A percentile compares a stretch with the other conserved stretches of the same genome.
Evolutionary conservation across 306 rosid genomes (phyloP).

Genomic region (Citrullus mucosospermus): DNA sequence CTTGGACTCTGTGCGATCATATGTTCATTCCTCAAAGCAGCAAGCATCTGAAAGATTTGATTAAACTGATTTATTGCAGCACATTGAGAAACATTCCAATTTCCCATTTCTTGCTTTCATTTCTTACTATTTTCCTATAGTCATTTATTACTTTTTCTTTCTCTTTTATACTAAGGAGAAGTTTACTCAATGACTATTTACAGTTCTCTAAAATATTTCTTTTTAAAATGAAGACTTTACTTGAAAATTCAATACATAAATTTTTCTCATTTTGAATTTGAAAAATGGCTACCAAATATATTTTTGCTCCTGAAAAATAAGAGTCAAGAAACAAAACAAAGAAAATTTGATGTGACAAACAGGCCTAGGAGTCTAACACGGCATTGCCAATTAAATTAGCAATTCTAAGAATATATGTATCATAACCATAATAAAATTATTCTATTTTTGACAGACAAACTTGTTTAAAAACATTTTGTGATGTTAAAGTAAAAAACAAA

Average conservation of each 20-base stretch:
- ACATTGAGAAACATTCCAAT: background rate
- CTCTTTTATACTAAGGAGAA: background rate
- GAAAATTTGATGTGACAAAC: background rate
- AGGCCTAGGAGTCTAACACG: background rate
- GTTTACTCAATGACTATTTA: background rate
- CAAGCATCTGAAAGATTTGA: slow-evolving; percentile 61
- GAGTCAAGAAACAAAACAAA: background rate
- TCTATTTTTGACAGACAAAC: background rate
- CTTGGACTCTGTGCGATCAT: slow-evolving; percentile 35
- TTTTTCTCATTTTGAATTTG: background rate
- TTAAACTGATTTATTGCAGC: slow-evolving; percentile 3
- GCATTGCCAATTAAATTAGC: background rate
- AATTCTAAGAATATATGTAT: background rate
- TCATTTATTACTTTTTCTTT: background rate
- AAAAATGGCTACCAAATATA: background rate
- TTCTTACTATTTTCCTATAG: background rate
- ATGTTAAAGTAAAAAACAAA: background rate
- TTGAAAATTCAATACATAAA: background rate
- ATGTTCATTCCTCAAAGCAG: slow-evolving; percentile 68
- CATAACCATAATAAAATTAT: background rate
- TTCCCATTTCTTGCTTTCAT: background rate
- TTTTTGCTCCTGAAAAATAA: background rate
- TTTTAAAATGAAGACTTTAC: background rate
- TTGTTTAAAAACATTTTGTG: background rate
- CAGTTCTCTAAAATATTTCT: background rate